phyloP scores from a whole-genome alignment of 2,329 filamentous ascomycete species.

The Ceratocystis destructans region DNA sequence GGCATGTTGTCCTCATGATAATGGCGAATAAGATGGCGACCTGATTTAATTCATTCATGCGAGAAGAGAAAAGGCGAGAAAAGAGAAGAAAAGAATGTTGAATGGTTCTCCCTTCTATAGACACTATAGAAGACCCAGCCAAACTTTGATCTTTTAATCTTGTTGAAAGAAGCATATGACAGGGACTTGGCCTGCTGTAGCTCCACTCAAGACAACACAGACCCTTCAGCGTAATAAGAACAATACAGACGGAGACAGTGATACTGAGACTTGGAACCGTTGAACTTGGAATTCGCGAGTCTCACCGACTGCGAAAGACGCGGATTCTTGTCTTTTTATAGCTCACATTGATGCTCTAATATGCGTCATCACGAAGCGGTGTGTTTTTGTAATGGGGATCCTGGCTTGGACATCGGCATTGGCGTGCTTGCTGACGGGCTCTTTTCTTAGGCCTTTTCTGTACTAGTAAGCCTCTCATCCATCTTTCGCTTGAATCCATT shows the following conservation, averaged over 20 bases:
- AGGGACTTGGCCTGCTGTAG: neutral
- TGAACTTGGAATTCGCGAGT: neutral
- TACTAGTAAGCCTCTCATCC: neutral
- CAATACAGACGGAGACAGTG: neutral
- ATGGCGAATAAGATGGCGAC: neutral
- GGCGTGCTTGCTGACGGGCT: neutral
- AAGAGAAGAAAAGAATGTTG: neutral
- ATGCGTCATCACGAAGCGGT: neutral
- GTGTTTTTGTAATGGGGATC: neutral
- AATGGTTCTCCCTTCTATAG: neutral
- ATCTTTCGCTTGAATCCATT: too few relatives aligned
- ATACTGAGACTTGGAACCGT: neutral
- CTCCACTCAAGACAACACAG: constrained; percentile 8
- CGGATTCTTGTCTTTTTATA: neutral
- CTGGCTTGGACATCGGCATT: neutral
- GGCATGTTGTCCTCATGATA: neutral
- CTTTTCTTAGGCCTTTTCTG: neutral
- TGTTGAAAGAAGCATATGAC: constrained; percentile 2
- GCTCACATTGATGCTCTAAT: neutral
- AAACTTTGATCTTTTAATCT: neutral
- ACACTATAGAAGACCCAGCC: neutral
- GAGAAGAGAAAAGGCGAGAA: constrained; percentile 1
- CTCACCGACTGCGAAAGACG: neutral
- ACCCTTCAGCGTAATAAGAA: neutral
- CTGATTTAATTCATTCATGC: neutral